Base-by-base conservation (phyloP, 2,329 filamentous ascomycete genomes). In the Colletotrichum sp. region DNA sequence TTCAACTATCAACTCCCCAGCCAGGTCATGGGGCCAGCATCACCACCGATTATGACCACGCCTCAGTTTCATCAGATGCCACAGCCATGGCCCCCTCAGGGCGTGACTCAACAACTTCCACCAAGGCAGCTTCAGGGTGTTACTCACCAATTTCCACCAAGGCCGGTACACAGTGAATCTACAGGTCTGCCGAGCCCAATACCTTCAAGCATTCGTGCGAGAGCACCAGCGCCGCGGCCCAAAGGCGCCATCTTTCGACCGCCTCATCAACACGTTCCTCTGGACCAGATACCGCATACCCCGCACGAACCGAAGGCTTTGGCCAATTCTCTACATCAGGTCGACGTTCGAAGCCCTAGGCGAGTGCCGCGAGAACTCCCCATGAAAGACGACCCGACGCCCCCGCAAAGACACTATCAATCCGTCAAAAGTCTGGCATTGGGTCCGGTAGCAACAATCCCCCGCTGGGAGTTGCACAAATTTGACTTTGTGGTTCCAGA, bases 351-450 rank as follows among this genome's bases (percentile, higher is more conserved):
- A 24, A 91, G 89, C 74, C 89, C 89, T 4, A 82, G 80, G 51
- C 84, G 87, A 63, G 77, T 84, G n/a, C 80, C 83, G 5, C 78
- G 77, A 43, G 69, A 75, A 12, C 16, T 75, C 21, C 54, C 62
- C 2, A n/a, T 62, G 11, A 27, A 31, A 29, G 36, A 31, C 8
- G 38, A 63, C n/a, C n/a, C 27, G 47, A 13, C 21, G 13, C 3
- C 58, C 70, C 11, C 65, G 69, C 8, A 83, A 83, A 74, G 83
- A 83, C 82, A 89, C 66, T 94, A 93, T 78, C 90, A 93, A 75
- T 89, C 87, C 63, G 82, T 93, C 21, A 87, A 87, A 73, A 81
- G 80, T 0, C 89, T 92, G 70, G 83, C 85, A 2, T 78, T 90
- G 8, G 75, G 77, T 2, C 93, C 93, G 0, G 74, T 84, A 33